Base-by-base conservation (phyloP, 805 yeast species). In the Torulaspora maleeae region DNA sequence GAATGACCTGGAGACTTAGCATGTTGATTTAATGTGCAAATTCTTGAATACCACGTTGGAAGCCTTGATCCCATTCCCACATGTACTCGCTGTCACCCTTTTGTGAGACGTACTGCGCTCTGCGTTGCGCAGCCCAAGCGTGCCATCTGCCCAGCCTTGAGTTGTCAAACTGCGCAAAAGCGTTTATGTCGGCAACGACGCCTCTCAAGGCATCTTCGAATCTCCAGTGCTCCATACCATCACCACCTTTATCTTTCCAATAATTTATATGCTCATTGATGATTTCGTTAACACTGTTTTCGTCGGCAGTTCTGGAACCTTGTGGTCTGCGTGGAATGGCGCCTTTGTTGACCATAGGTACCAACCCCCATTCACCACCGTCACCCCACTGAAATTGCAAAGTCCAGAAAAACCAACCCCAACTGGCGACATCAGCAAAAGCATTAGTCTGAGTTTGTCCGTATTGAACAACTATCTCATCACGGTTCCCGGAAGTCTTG, bases 311-410 rank as follows among this genome's bases (percentile, higher is more conserved):
- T 25, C 33, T 3, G 43, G 36, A 29, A 43, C 50, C 3, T 45
- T 32, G 2, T 33, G 37, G 51, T 34, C 74, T 49, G 12, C 61
- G 45, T 4, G 79, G 76, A 19, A 80, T 63, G 7, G 80, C 77
- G 1, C 87, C 88, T 42, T 68, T 67, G 17, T 82, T 80, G 16
- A 75, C 69, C 89, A 86, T 86, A 29, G 88, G 85, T 19, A 75
- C 73, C 66, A 87, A 83, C 40, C 93, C 97, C 98, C 98, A 91
- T 67, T 88, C 97, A 12, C 98, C 98, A 35, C 97, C 97, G 59
- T 82, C 83, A 2, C 97, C 97, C 46, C 80, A 73, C 60, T 83
- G 78, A 60, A 90, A 90, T 66, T 88, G 87, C 63, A 69, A 85
- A 1, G 96, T 86, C 98, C 98, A 91, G 66, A 93, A 91, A 64